Percentiles rank a stretch among this genome's conserved stretches.
Evolutionary conservation across 2,329 filamentous ascomycete species (phyloP).

Genomic region (Paraphaeosphaeria minitans): DNA sequence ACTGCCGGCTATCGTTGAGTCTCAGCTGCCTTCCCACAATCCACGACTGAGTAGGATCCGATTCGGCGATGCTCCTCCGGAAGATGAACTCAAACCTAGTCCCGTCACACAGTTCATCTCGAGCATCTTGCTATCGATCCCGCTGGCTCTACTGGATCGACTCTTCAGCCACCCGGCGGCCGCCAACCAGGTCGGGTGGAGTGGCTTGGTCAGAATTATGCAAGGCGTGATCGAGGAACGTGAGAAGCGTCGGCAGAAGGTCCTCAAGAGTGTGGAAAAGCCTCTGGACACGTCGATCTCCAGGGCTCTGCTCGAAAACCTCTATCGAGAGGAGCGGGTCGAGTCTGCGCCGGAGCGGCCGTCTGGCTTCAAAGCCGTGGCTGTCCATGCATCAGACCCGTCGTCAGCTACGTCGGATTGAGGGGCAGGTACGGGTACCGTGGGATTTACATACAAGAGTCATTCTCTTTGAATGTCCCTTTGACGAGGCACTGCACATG

Average conservation of each 20-base stretch:
- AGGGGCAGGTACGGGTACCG: conserved; percentile 1
- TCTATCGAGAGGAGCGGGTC: conserved; percentile 36
- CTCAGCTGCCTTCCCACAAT: conserved; percentile 49
- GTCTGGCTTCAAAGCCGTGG: conserved; percentile 44
- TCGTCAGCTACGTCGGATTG: background rate
- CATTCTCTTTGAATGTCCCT: background rate
- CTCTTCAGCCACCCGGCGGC: conserved; percentile 67
- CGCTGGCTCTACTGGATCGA: conserved; percentile 68
- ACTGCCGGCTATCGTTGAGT: conserved; percentile 49
- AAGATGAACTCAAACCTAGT: conserved; percentile 48
- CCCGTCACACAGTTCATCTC: conserved; percentile 61
- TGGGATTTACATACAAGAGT: background rate
- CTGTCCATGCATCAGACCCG: conserved; percentile 19
- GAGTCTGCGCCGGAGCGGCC: conserved; percentile 45
- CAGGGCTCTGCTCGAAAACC: conserved; percentile 31
- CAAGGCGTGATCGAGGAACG: conserved; percentile 52
- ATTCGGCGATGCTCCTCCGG: conserved; percentile 68
- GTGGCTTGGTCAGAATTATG: conserved; percentile 48
- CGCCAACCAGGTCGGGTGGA: conserved; percentile 51
- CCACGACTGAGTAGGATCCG: conserved; percentile 67
- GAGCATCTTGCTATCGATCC: conserved; percentile 70
- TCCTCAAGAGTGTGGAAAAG: conserved; percentile 31
- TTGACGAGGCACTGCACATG: background rate
- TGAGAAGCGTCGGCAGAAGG: conserved; percentile 47
- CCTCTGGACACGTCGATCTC: conserved; percentile 24